Base-by-base conservation (phyloP, 768 basidiomycete species). In the Daedaleopsis sinensis region DNA sequence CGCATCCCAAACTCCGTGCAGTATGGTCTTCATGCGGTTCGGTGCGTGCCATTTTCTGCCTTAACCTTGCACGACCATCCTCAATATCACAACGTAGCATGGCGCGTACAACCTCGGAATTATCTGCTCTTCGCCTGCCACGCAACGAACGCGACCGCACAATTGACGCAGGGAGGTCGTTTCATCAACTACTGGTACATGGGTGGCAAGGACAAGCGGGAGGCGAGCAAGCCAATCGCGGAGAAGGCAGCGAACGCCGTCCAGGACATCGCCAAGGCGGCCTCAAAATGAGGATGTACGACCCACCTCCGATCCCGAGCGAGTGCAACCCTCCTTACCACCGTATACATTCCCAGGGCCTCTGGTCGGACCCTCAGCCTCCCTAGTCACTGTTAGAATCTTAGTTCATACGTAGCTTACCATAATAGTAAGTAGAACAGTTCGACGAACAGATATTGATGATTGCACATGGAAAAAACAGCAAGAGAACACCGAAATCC, bases 51-150 rank as follows among this genome's bases (percentile, higher is more conserved):
- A 49, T 2, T 12, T 7, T 27, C 2, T 11, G 21, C 46, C 27
- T 37, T 5, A 52, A 5, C 13, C 27, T 37, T 27, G n/a, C 37
- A 27, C 13, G 42, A 36, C 4, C 16, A 43, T 21, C 23, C 5
- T 38, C 55, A 42, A 15, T 60, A 39, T 19, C 16, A 43, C 9
- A 57, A 15, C 43, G 12, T 65, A 95, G 96, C 96, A 58, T 98
- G 96, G 96, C 85, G 86, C 62, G 96, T 98, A 44, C 88, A 95
- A 67, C 96, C 96, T 9, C 88, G 96, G 67, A 98, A 98, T 74
- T 97, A 98, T 79, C 83, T 98, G 59, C 82, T 98, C 50, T 93
- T 98, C 77, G 94, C 89, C 3, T 98, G 96, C 73, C 96, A 99
- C 76, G 79, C 85, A 16, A 97, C 95, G 55, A 99, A 99, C 72